Base-by-base conservation (phyloP, 106 monocot species). In the Posidonia australis region DNA sequence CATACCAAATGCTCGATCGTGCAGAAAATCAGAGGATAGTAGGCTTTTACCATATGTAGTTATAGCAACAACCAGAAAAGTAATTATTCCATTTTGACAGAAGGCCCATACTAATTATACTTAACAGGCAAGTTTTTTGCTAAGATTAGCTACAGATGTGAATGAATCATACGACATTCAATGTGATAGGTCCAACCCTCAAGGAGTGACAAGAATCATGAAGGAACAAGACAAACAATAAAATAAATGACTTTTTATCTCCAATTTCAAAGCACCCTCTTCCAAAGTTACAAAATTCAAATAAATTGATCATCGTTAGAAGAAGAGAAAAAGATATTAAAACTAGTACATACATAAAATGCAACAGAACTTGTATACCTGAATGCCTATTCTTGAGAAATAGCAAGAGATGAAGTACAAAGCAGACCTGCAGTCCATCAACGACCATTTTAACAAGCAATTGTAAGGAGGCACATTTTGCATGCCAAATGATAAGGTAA, bases 401-500 rank as follows among this genome's bases (percentile, higher is more conserved):
- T 89, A 86, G 72, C 86, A 89, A 46, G 86, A 47, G 29, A 85
- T 67, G 57, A 94, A 86, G 60, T 78, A 84, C 71, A 94, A 68
- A 67, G 80, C 75, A 71, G 80, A 80, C 84, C 94, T 94, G 68
- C 1, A 76, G 11, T 21, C 19, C 28, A 72, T 17, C 23, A 52
- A 61, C 2, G 48, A 51, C 5, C 17, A 29, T 18, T 7, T 51
- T 9, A 66, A 47, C 16, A 43, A 54, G 55, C 41, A 22, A 65
- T 6, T 18, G 17, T 13, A 13, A 56, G 36, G 36, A 36, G 36
- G 12, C 2, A 49, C 12, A 49, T 10, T 49, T 13, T 49, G 48
- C 12, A 49, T 49, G n/a, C 0, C 3, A 49, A 49, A 17, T 0
- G 14, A 49, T 45, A 7, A 0, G 13, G 44, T 49, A n/a, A 49